Evolutionary conservation across 345 rosid species (phyloP).

Genomic region (Populus nigra): DNA sequence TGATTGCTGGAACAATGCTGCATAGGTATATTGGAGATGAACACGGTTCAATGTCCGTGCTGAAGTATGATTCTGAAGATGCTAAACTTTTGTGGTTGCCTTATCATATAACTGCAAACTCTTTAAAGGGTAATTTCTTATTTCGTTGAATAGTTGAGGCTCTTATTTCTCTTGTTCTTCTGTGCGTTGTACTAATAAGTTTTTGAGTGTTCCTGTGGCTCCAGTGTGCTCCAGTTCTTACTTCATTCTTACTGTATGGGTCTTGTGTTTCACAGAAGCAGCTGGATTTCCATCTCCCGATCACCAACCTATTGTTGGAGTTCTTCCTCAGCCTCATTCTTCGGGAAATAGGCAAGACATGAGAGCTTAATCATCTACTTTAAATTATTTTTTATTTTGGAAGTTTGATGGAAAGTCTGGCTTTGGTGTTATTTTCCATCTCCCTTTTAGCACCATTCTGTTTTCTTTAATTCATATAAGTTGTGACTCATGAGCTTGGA

Average conservation of each 20-base stretch:
- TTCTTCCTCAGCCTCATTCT: constrained; percentile 77
- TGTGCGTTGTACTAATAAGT: background rate
- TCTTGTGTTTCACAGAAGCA: constrained; percentile 46
- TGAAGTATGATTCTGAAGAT: constrained; percentile 56
- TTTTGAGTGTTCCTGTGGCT: background rate
- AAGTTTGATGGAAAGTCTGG: background rate
- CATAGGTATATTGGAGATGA: constrained; percentile 84
- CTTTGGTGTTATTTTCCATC: background rate
- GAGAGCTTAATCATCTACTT: constrained; percentile 8
- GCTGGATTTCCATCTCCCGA: constrained; percentile 56
- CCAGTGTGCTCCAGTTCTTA: background rate
- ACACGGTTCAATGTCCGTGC: constrained; percentile 60
- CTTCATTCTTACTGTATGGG: constrained; percentile 15
- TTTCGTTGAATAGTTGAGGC: background rate
- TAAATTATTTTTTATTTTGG: background rate
- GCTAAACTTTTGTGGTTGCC: constrained; percentile 52
- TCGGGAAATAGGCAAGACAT: constrained; percentile 61
- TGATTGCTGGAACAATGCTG: constrained; percentile 7
- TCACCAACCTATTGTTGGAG: constrained; percentile 61
- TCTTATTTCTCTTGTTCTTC: background rate
- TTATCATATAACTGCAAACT: constrained; percentile 60
- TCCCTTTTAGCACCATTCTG: background rate
- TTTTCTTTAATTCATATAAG: background rate
- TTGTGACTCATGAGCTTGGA: constrained; percentile 1
- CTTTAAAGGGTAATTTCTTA: constrained; percentile 56